Conservation (phyloP, 2,329 filamentous ascomycete species). For the Cordyceps tenuipes region DNA sequence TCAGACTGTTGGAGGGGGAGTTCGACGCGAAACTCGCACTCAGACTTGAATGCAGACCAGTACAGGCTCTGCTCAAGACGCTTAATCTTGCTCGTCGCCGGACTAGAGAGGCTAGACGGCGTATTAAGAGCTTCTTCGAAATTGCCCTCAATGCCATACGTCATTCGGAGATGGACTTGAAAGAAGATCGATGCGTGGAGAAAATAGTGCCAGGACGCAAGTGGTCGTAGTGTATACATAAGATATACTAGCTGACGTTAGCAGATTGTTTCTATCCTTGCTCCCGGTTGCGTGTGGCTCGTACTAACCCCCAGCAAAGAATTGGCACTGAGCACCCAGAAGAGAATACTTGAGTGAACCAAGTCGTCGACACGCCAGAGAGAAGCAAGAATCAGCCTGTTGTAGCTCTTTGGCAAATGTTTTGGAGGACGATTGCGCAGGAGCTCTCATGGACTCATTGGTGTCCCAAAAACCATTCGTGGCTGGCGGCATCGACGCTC, state of each 20-base stretch:
- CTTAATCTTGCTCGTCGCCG: slow-evolving; percentile 14
- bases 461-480: not conserved
- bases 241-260: slow-evolving; percentile 22
- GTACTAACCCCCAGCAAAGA: slow-evolving; percentile 25
- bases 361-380: slow-evolving; percentile 19
- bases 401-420: slow-evolving; percentile 15
- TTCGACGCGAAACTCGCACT: slow-evolving; percentile 32
- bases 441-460: not conserved
- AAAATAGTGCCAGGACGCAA: slow-evolving; percentile 31
- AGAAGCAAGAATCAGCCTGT: slow-evolving; percentile 18
- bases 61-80: slow-evolving; percentile 32
- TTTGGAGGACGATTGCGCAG: slow-evolving; percentile 5
- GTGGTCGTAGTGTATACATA: slow-evolving; percentile 31
- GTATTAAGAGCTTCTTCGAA: slow-evolving; percentile 10
- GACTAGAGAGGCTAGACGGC: slow-evolving; percentile 6
- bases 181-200: slow-evolving; percentile 21
- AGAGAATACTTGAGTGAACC: slow-evolving; percentile 21
- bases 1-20: slow-evolving; percentile 28
- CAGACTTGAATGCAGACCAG: slow-evolving; percentile 36
- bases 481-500: slow-evolving; percentile 3
- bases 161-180: slow-evolving; percentile 25
- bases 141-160: slow-evolving; percentile 13
- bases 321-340: slow-evolving; percentile 29
- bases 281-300: not conserved
- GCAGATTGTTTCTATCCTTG: not conserved